phyloP scores from a whole-genome alignment of 2,329 filamentous ascomycete genomes.

The Pseudocercospora eumusae region DNA sequence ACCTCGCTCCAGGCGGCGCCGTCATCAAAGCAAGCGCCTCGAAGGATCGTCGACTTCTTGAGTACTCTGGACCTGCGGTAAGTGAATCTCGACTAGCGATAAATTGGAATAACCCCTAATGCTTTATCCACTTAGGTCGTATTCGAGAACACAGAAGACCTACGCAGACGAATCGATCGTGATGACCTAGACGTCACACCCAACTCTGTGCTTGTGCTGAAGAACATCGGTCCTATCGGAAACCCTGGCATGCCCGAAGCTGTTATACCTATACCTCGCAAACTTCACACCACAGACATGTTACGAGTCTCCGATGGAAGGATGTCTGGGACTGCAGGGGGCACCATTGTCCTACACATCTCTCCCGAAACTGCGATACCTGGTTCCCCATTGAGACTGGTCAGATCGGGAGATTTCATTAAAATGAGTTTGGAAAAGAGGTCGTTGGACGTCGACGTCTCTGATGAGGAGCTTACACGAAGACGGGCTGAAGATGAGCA shows the following conservation, averaged over 20 bases:
- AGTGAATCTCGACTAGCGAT: no score
- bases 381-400: slow-evolving; percentile 51
- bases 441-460: slow-evolving; percentile 46
- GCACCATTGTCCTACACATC: slow-evolving; percentile 57
- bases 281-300: slow-evolving; percentile 55
- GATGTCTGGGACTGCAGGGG: slow-evolving; percentile 59
- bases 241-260: slow-evolving; percentile 58
- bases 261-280: slow-evolving; percentile 54
- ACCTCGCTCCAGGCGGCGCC: slow-evolving; percentile 52
- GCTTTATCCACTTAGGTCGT: no score
- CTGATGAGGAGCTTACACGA: slow-evolving; percentile 45
- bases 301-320: slow-evolving; percentile 56
- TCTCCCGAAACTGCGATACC: slow-evolving; percentile 54
- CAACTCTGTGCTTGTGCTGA: slow-evolving; percentile 52
- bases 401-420: slow-evolving; percentile 53
- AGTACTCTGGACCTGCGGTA: slow-evolving; percentile 50
- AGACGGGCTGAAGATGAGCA: slow-evolving; percentile 30
- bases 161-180: slow-evolving; percentile 51
- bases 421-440: slow-evolving; percentile 49
- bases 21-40: slow-evolving; percentile 56
- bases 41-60: slow-evolving; percentile 49
- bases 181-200: slow-evolving; percentile 47
- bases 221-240: slow-evolving; percentile 54
- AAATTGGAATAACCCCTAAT: no score
- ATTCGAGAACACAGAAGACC: slow-evolving; percentile 51